Evolutionary conservation across 352 stramenopile genomes (phyloP).

Genomic region (Pythium dissimile): DNA sequence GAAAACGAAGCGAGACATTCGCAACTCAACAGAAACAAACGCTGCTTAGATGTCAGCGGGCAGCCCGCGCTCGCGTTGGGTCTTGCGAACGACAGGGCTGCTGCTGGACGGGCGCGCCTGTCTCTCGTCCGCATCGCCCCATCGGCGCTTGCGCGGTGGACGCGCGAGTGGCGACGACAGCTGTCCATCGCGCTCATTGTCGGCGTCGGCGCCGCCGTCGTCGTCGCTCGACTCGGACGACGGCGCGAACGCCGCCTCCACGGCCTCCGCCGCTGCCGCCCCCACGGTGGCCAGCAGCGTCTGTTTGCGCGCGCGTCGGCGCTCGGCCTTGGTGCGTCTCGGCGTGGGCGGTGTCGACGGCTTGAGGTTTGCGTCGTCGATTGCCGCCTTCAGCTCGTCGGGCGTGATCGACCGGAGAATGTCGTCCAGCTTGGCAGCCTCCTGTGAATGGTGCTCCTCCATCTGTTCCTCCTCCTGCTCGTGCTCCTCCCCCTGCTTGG

Average conservation of each 20-base stretch:
- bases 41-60: too few relatives aligned
- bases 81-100: too few relatives aligned
- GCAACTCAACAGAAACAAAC: too few relatives aligned
- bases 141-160: too few relatives aligned
- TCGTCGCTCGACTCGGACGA: background rate
- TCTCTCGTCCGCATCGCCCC: too few relatives aligned
- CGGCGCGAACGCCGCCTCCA: background rate
- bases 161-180: too few relatives aligned
- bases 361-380: too few relatives aligned
- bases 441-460: background rate
- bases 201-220: background rate
- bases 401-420: slow-evolving; percentile 2
- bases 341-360: slow-evolving; percentile 3
- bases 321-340: background rate
- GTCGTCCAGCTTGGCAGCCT: background rate
- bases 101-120: too few relatives aligned
- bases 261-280: background rate
- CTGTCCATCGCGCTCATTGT: too few relatives aligned
- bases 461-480: background rate
- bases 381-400: background rate
- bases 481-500: background rate
- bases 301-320: background rate
- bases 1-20: background rate
- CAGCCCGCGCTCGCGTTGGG: too few relatives aligned
- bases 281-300: background rate